Evolutionary conservation across 2,329 filamentous ascomycete species (phyloP).

Genomic region (Pseudogymnoascus sp.): DNA sequence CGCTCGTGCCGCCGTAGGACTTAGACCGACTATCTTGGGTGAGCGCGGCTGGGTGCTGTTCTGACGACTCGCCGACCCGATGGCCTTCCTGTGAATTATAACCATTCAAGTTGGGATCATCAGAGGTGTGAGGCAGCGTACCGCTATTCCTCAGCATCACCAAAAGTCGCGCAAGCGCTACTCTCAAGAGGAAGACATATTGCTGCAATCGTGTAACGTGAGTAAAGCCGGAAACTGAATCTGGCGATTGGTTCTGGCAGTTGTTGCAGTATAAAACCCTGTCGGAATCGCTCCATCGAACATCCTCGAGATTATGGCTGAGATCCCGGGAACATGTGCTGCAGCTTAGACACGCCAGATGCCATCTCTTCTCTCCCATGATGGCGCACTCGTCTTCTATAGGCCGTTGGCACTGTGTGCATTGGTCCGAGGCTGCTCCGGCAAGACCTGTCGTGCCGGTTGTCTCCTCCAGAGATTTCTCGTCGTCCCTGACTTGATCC

Average conservation of each 20-base stretch:
- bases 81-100: constrained; percentile 61
- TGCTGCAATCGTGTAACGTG: constrained; percentile 81
- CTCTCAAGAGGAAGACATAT: constrained; percentile 86
- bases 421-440: constrained; percentile 76
- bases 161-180: constrained; percentile 81
- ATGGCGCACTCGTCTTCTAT: constrained; percentile 91
- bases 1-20: constrained; percentile 57
- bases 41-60: constrained; percentile 40
- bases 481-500: constrained; percentile 66
- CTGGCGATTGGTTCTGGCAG: constrained; percentile 53
- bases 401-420: constrained; percentile 69
- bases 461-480: constrained; percentile 59
- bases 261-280: constrained; percentile 62
- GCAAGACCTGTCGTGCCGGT: constrained; percentile 59
- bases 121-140: constrained; percentile 65
- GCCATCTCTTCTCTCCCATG: constrained; percentile 69
- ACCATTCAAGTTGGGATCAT: constrained; percentile 60
- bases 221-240: constrained; percentile 53
- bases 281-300: constrained; percentile 60
- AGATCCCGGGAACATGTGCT: constrained; percentile 66
- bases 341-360: constrained; percentile 67
- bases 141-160: constrained; percentile 80
- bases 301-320: constrained; percentile 58
- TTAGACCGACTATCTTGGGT: constrained; percentile 64
- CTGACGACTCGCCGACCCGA: constrained; percentile 40